Evolutionary conservation across 306 rosid genomes (phyloP).

Genomic region (Prunus mongolica): DNA sequence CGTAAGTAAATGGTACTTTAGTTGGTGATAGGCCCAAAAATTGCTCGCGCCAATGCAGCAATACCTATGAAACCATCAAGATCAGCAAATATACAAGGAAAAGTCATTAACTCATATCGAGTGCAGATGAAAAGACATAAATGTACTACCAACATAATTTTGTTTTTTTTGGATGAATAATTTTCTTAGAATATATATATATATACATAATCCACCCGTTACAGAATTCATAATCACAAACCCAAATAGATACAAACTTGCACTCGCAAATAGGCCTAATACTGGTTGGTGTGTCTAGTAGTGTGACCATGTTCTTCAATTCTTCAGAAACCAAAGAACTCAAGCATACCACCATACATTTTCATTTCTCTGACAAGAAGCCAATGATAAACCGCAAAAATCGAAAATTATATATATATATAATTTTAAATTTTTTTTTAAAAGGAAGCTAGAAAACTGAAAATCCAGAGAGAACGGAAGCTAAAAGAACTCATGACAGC

Average conservation of each 20-base stretch:
- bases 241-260: not conserved
- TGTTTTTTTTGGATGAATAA: not conserved
- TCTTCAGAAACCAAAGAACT: not conserved
- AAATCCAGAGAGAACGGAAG: not conserved
- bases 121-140: not conserved
- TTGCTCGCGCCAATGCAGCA: conserved; percentile 27
- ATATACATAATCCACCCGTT: not conserved
- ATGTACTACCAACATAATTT: not conserved
- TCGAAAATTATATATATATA: not conserved
- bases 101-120: not conserved
- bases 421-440: too few relatives aligned
- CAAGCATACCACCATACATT: not conserved
- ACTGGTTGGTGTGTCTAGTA: not conserved
- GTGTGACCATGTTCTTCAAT: not conserved
- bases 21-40: conserved; percentile 28
- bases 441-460: not conserved
- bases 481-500: not conserved
- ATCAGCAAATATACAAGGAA: conserved; percentile 9
- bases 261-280: not conserved
- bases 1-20: conserved; percentile 20
- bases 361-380: not conserved
- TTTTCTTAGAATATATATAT: not conserved
- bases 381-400: not conserved
- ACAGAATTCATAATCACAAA: not conserved
- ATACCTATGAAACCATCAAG: conserved; percentile 31